A percentile compares a stretch with the other conserved stretches of the same genome.
Evolutionary conservation across 2,329 filamentous ascomycete species (phyloP).

Genomic region (Penicillium sp.): DNA sequence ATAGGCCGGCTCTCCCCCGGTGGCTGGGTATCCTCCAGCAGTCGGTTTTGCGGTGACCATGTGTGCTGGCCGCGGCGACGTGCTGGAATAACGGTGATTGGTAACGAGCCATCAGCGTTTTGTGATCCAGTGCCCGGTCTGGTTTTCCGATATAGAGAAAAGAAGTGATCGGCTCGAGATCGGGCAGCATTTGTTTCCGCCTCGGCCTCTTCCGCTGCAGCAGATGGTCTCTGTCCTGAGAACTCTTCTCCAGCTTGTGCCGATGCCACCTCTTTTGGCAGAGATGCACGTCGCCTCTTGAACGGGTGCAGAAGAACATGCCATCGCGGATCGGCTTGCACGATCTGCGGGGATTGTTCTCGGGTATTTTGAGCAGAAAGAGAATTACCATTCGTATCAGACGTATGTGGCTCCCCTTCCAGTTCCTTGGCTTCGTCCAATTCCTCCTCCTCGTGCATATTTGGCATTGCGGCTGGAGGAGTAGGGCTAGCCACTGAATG

Average conservation of each 20-base stretch:
- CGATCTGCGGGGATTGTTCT: constrained; percentile 34
- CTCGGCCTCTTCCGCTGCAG: constrained; percentile 32
- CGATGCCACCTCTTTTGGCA: constrained; percentile 59
- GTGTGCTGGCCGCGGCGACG: constrained; percentile 53
- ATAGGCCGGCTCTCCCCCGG: neutral
- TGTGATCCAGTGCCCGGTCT: constrained; percentile 38
- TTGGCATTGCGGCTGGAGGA: constrained; percentile 38
- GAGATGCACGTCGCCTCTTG: constrained; percentile 55
- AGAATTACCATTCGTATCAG: constrained; percentile 13
- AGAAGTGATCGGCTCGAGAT: constrained; percentile 45
- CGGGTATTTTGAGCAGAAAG: constrained; percentile 21
- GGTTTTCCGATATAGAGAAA: constrained; percentile 49
- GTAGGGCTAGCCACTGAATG: constrained; percentile 53
- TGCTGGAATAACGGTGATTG: constrained; percentile 61
- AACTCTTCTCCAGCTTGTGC: constrained; percentile 51
- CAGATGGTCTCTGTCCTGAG: constrained; percentile 20
- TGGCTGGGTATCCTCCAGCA: constrained; percentile 20
- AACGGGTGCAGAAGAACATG: constrained; percentile 56
- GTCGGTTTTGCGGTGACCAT: constrained; percentile 49
- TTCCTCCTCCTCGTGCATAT: constrained; percentile 34
- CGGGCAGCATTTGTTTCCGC: constrained; percentile 40
- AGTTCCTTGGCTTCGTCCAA: constrained; percentile 28
- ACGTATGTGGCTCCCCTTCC: constrained; percentile 12
- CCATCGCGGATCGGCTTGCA: constrained; percentile 43
- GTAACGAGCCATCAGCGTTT: constrained; percentile 44